phyloP scores from a whole-genome alignment of 352 stramenopile genomes.

The Pilasporangium apinafurcum region DNA sequence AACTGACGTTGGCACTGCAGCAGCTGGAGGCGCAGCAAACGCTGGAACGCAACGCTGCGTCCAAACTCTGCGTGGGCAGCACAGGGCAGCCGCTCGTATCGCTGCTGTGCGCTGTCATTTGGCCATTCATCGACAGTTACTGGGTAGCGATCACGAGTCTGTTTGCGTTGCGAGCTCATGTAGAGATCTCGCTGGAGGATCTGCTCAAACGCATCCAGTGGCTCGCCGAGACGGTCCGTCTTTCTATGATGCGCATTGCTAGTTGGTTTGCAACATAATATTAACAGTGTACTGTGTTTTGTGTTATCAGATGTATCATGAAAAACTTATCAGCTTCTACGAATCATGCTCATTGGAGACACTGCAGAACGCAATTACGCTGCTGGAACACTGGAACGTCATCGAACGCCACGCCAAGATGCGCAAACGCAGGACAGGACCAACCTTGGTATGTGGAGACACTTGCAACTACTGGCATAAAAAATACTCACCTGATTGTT shows the following conservation, averaged over 20 bases:
- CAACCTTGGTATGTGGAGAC: constrained; percentile 10
- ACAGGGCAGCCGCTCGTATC: constrained; percentile 38
- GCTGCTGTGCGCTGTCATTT: constrained; percentile 70
- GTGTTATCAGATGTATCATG: constrained; percentile 68
- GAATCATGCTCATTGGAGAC: constrained; percentile 83
- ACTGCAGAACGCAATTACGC: constrained; percentile 66
- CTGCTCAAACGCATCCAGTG: constrained; percentile 79
- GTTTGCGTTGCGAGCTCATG: constrained; percentile 45
- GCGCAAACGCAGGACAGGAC: constrained; percentile 1
- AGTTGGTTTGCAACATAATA: not conserved
- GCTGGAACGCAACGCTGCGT: constrained; percentile 11
- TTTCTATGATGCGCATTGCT: not conserved
- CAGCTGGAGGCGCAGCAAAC: constrained; percentile 30
- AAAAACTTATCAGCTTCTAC: constrained; percentile 81
- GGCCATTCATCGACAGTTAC: constrained; percentile 87
- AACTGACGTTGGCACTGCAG: constrained; percentile 36
- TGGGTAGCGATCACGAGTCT: constrained; percentile 76
- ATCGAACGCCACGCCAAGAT: constrained; percentile 30
- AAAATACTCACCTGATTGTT: not conserved
- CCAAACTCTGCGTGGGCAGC: constrained; percentile 4
- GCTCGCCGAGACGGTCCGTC: constrained; percentile 59
- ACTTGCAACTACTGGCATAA: no score
- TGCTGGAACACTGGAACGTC: constrained; percentile 64
- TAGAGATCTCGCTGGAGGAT: constrained; percentile 48
- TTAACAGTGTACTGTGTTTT: not conserved